Evolutionary conservation across 2,329 filamentous ascomycete genomes (phyloP), one percentile per base, ranked within the genome.

Genomic region (Microdochium bolleyi): DNA sequence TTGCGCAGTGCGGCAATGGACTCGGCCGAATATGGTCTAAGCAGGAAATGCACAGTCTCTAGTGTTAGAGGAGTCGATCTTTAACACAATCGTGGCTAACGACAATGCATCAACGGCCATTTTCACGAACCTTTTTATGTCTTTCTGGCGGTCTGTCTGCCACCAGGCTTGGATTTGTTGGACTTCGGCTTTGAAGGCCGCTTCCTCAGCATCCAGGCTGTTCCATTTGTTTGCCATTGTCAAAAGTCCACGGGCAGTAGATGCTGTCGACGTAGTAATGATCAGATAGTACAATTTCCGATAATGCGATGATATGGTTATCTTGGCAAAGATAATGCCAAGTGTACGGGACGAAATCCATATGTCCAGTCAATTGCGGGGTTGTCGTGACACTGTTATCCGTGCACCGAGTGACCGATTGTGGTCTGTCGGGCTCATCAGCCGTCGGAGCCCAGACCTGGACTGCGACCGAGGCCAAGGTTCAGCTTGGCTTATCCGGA

Each of bases 1-100:
- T 56, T 56, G n/a, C 54, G 52, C 3, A 56, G 49, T 11, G 54
- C 54, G 1, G 54, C 54, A 48, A 56, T 56, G 8, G 54, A 56
- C 25, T 56, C 50, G 24, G 54, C 57, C 5, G 51, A 44, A 46
- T 53, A 52, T 3, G 52, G 49, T 49, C 46, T 51, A 38, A 38
- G 34, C 34, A 38, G 34, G 34, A 38, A 38, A 34, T 34, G 30
- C 30, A 34, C 30, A 34, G 30, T 14, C 30, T 34, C 8, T 34
- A 14, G 8, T 34, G 30, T 34, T 34, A 34, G 30, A 34, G 14
- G 30, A 34, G 30, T 14, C 30, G 14, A 34, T 34, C 30, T 34
- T 34, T 34, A 8, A 14, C 30, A 34, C 14, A 34, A 34, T 34
- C 30, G 30, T 34, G 30, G 38, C 16, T 44, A 44, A 19, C 38